Conservation (phyloP, 2,329 filamentous ascomycete genomes). For the Talaromyces atroroseus region DNA sequence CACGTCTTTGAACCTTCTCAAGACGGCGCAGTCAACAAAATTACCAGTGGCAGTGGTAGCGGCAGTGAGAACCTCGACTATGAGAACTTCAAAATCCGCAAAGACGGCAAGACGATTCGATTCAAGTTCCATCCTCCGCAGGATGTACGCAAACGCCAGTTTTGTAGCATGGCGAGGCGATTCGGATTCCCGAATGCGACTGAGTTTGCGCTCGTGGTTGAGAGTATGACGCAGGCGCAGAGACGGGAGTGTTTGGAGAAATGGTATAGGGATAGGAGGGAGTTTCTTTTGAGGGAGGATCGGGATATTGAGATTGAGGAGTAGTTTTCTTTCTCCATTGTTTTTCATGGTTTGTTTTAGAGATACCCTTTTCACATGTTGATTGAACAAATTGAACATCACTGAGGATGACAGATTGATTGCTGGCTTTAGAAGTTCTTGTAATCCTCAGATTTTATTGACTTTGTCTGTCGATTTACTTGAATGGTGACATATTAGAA, state of each 20-base stretch:
- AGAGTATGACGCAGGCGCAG: slow-evolving; percentile 82
- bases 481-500: too few species aligned
- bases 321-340: not conserved
- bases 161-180: slow-evolving; percentile 79
- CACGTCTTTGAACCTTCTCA: slow-evolving; percentile 32
- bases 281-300: slow-evolving; percentile 30
- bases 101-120: slow-evolving; percentile 42
- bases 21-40: not conserved
- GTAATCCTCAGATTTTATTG: too few species aligned
- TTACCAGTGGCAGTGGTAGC: not conserved
- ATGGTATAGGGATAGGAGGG: slow-evolving; percentile 69
- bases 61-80: not conserved
- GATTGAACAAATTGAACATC: too few species aligned
- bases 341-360: not conserved
- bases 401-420: too few species aligned
- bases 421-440: too few species aligned
- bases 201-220: slow-evolving; percentile 85
- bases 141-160: slow-evolving; percentile 71
- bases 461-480: too few species aligned
- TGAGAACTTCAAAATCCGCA: slow-evolving; percentile 16
- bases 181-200: slow-evolving; percentile 71
- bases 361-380: not conserved
- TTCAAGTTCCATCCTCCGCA: slow-evolving; percentile 67
- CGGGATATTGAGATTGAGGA: not conserved
- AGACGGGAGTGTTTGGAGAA: slow-evolving; percentile 69